phyloP scores from a whole-genome alignment of 2,329 filamentous ascomycete genomes.

The Pseudogymnoascus sp. region DNA sequence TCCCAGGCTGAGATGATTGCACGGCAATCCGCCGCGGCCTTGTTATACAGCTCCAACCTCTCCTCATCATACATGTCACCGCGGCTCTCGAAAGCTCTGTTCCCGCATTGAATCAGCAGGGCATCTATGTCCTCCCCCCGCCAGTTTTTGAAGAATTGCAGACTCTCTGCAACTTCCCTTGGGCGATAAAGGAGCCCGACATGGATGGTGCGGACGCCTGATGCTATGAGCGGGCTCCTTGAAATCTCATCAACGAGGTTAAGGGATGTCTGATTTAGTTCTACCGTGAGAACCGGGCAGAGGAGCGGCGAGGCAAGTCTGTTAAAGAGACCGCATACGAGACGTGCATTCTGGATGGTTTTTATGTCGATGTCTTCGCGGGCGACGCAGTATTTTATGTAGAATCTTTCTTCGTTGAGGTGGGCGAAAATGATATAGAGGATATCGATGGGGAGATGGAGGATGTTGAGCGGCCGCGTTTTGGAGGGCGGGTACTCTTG shows the following conservation, averaged over 20 bases:
- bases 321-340: not conserved
- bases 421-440: not conserved
- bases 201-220: not conserved
- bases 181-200: constrained; percentile 1
- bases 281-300: not conserved
- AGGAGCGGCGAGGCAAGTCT: not conserved
- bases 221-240: not conserved
- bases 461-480: not conserved
- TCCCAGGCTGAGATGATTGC: not conserved
- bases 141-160: not conserved
- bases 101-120: too few species aligned
- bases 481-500: not conserved
- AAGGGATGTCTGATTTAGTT: not conserved
- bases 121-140: not conserved
- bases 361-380: not conserved
- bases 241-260: not conserved
- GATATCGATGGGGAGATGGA: constrained; percentile 9
- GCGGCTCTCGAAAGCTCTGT: too few species aligned
- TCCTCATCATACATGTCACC: too few species aligned
- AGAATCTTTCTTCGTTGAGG: not conserved
- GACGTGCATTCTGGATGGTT: not conserved
- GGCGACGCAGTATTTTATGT: not conserved
- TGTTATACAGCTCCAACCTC: not conserved
- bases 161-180: not conserved
- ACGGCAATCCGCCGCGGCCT: not conserved